Evolutionary conservation across 2,329 filamentous ascomycete genomes (phyloP), one percentile per base, ranked within the genome.

Genomic region (Zasmidium cellare): DNA sequence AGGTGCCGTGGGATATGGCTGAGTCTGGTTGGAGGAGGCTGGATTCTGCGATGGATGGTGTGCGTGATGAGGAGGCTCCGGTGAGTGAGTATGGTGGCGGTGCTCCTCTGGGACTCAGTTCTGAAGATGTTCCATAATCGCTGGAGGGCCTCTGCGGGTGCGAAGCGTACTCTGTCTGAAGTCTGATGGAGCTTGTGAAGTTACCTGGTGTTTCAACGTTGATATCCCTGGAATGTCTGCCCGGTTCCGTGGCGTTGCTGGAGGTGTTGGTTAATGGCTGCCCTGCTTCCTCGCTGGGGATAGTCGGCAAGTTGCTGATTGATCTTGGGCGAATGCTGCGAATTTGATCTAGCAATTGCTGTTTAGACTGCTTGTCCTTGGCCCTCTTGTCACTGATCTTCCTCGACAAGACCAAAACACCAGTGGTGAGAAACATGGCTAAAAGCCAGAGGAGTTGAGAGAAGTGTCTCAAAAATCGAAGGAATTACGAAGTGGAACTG

Each of bases 331-430:
- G 25, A 11, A 11, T 41, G 49, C 55, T 52, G 16, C 19, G 51
- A 16, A 35, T 38, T 31, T 28, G 25, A 18, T 31, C 16, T 9
- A 56, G 20, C 19, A 45, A 41, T 41, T 35, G 23, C 19, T 51
- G 35, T 38, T 51, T 55, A 11, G 48, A 25, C 25, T 58, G 28
- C 46, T 52, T 44, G 46, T 55, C 55, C 11, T 31, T 47, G 14
- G 46, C 51, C n/a, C 51, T 51, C 38, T 51, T 46, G 24, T 58
- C 56, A 19, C 47, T 58, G 22, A 51, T 54, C 46, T 51, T 55
- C 20, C 52, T 23, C 9, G 46, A 54, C 38, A 51, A 19, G 14
- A 47, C 38, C n/a, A 58, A 20, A 16, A 47, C 46, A 3, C 51
- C 56, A 47, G 51, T 55, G 9, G 47, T 50, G 46, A 46, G 46